These are phyloP conservation scores for Euryodendron excelsum DNA, from an alignment of 148 eudicot species.

Conservation along the genomic window DNA sequence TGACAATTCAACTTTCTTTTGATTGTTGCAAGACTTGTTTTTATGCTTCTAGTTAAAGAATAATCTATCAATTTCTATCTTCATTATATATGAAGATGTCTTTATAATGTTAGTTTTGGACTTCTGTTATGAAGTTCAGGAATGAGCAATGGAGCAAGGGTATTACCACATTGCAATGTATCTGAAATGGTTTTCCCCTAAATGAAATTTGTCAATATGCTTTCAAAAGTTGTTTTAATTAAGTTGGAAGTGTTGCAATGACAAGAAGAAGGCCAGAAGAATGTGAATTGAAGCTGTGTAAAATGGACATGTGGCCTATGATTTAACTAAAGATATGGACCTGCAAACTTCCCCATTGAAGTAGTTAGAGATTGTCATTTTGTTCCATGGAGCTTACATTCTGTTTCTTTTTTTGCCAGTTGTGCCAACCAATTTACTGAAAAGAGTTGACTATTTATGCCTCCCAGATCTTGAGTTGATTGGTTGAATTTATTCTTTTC, in stretches of 20 bases:
- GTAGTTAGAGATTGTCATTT: background rate
- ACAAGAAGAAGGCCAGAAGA: no score
- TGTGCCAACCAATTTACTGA: background rate
- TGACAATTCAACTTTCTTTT: no score
- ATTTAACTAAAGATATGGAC: no score
- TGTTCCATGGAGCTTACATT: background rate
- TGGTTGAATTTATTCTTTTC: background rate
- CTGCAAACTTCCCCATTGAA: background rate
- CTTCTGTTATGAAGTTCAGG: background rate
- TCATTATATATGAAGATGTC: no score
- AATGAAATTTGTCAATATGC: background rate
- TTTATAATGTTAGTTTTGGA: no score
- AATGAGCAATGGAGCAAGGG: background rate
- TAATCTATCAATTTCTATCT: background rate
- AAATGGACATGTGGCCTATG: no score
- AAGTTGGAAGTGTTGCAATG: no score
- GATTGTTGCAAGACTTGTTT: no score
- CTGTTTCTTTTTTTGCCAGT: background rate
- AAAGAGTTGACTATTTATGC: slow-evolving; percentile 1
- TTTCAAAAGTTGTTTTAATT: background rate
- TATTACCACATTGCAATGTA: background rate
- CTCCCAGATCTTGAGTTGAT: background rate
- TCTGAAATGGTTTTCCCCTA: background rate
- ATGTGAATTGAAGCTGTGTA: no score
- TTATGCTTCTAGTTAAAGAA: background rate